Evolutionary conservation across 169 alveolate species (phyloP).

Genomic region (Babesia bigemina): DNA sequence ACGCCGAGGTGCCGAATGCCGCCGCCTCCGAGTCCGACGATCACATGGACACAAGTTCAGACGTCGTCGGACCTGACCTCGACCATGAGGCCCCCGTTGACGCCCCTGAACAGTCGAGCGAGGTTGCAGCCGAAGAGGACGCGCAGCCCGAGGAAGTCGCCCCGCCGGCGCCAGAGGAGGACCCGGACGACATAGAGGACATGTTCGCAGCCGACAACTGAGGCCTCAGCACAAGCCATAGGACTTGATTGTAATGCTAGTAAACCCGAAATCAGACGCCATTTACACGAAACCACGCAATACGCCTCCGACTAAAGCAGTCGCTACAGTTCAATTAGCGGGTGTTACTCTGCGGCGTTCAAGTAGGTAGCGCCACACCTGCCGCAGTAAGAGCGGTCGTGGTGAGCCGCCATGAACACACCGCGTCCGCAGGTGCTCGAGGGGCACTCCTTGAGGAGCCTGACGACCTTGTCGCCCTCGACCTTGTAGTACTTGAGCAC

Average conservation of each 20-base stretch:
- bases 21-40: not conserved
- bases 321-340: not conserved
- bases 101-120: not conserved
- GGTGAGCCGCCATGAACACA: slow-evolving; percentile 98
- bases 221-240: not conserved
- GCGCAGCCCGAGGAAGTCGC: not conserved
- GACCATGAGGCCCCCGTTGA: not conserved
- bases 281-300: not conserved
- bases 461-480: slow-evolving; percentile 93
- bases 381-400: slow-evolving; percentile 98
- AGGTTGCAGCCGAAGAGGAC: no score
- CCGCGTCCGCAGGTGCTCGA: slow-evolving; percentile 94
- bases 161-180: slow-evolving; percentile 4
- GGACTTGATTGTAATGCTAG: not conserved
- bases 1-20: not conserved
- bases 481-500: slow-evolving; percentile 95
- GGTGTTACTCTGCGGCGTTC: slow-evolving; percentile 47
- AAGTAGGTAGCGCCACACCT: slow-evolving; percentile 93
- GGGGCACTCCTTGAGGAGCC: slow-evolving; percentile 94
- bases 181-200: slow-evolving; percentile 57
- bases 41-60: not conserved
- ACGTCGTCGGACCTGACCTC: not conserved
- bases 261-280: not conserved
- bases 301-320: not conserved
- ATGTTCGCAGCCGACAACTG: slow-evolving; percentile 47